Base-by-base conservation (phyloP, 352 stramenopile species). In the Phytopythium oedochilum region DNA sequence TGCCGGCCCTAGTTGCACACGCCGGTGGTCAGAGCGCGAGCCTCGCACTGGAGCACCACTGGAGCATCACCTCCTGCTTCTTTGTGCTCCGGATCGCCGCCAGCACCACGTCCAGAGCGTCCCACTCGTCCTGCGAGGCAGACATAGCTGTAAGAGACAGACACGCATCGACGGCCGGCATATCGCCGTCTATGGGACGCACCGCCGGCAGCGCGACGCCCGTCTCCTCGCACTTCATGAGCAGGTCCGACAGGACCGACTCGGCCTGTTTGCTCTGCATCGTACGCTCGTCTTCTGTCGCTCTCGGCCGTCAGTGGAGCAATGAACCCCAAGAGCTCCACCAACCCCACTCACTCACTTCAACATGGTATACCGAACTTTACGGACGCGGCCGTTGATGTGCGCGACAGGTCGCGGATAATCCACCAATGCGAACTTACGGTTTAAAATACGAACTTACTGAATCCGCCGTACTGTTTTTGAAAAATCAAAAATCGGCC, bases 181-280 rank as follows among this genome's bases (percentile, higher is more conserved):
- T 45, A 15, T n/a, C n/a, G n/a, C n/a, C n/a, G n/a, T n/a, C n/a
- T n/a, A n/a, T n/a, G n/a, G n/a, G n/a, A n/a, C 42, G 34, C 11
- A 86, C 75, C 61, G 61, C 44, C 1, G 81, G 75, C 32, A 88
- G 53, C 40, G 59, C 57, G 20, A 89, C 42, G 39, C 61, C 54
- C 26, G 75, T 48, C 42, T 84, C 59, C 52, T 89, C 75, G 55
- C 78, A 89, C 61, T 83, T 76, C 59, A 84, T 69, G 28, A 92
- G 39, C 20, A 89, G 59, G 31, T 89, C 82, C 31, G 75, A 84
- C 12, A 92, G 66, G 40, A 75, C 55, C 20, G 63, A 52, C 44
- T 86, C 68, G 40, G 58, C 62, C 45, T 80, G 70, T 62, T 78
- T 82, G 42, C 67, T 42, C 47, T 88, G 81, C 82, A 92, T 88